Evolutionary conservation across 2,329 filamentous ascomycete species (phyloP).

Genomic region (Zymoseptoria pseudotritici): DNA sequence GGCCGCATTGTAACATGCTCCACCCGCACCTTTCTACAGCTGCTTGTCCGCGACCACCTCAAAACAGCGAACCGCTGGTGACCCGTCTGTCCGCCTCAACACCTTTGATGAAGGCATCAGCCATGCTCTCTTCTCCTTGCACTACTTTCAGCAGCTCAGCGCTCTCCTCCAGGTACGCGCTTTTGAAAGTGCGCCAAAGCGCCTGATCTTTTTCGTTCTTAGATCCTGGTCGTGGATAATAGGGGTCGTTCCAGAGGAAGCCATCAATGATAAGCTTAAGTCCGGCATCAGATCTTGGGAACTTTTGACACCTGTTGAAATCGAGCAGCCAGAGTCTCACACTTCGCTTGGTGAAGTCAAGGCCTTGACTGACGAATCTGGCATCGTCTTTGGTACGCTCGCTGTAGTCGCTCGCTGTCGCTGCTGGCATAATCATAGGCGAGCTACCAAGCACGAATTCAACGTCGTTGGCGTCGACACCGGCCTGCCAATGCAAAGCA

Average conservation of each 20-base stretch:
- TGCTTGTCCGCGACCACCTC: too few species aligned
- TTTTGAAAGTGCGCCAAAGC: neutral
- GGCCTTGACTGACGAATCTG: neutral
- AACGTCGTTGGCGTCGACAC: constrained; percentile 1
- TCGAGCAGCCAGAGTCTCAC: constrained; percentile 1
- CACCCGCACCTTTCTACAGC: too few species aligned
- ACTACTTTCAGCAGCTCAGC: too few species aligned
- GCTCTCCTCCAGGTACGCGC: neutral
- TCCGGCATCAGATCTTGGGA: neutral
- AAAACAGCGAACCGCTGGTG: too few species aligned
- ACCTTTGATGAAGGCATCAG: too few species aligned
- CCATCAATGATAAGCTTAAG: neutral
- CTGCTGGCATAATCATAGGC: neutral
- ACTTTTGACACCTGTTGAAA: neutral
- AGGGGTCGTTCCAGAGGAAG: neutral
- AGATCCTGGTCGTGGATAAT: neutral
- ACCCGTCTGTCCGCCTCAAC: too few species aligned
- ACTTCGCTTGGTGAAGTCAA: neutral
- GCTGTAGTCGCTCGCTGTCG: neutral
- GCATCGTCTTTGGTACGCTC: neutral
- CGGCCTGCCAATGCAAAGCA: neutral
- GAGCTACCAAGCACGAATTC: constrained; percentile 1
- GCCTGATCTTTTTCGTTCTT: neutral
- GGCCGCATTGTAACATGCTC: too few species aligned
- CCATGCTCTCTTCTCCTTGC: too few species aligned